Conservation (phyloP, 2,329 filamentous ascomycete species). For the Aspergillus ochraceoroseus region DNA sequence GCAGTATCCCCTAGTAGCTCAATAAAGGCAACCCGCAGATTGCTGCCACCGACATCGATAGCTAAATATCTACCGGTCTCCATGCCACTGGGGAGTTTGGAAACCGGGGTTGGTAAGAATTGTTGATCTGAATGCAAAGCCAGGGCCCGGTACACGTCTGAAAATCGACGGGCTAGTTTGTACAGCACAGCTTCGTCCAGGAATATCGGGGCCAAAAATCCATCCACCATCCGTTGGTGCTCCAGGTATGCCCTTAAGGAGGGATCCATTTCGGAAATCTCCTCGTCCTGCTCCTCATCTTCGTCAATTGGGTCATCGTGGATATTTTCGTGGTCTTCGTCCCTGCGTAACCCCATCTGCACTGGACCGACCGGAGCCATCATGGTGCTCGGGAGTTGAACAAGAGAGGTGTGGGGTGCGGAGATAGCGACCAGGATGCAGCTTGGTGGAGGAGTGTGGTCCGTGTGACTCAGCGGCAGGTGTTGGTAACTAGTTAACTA, state of each 20-base stretch:
- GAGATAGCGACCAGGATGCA: constrained; percentile 10
- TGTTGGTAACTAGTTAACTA: too few species aligned
- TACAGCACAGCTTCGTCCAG: constrained; percentile 44
- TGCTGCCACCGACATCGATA: constrained; percentile 55
- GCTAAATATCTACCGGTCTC: constrained; percentile 53
- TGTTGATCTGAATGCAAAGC: constrained; percentile 45
- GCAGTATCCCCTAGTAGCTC: constrained; percentile 47
- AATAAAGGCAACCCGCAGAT: constrained; percentile 54
- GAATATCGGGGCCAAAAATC: constrained; percentile 40
- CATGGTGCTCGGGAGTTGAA: constrained; percentile 2
- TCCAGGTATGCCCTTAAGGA: constrained; percentile 28
- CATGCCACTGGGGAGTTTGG: constrained; percentile 46
- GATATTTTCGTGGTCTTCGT: constrained; percentile 29
- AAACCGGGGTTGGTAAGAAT: constrained; percentile 47
- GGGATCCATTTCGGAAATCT: constrained; percentile 28
- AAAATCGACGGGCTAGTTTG: constrained; percentile 45
- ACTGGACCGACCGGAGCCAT: constrained; percentile 28
- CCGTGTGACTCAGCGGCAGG: constrained; percentile 13
- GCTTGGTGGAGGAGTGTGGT: constrained; percentile 5
- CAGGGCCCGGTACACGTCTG: constrained; percentile 42
- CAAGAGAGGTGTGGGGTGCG: constrained; percentile 9
- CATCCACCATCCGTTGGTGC: constrained; percentile 36
- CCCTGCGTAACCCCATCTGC: constrained; percentile 24
- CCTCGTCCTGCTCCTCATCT: constrained; percentile 37
- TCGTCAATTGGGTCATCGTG: constrained; percentile 31